These are phyloP conservation scores for Microbotryum violaceum DNA, from an alignment of 1,284 basidiomycete species.

Conservation along the genomic window DNA sequence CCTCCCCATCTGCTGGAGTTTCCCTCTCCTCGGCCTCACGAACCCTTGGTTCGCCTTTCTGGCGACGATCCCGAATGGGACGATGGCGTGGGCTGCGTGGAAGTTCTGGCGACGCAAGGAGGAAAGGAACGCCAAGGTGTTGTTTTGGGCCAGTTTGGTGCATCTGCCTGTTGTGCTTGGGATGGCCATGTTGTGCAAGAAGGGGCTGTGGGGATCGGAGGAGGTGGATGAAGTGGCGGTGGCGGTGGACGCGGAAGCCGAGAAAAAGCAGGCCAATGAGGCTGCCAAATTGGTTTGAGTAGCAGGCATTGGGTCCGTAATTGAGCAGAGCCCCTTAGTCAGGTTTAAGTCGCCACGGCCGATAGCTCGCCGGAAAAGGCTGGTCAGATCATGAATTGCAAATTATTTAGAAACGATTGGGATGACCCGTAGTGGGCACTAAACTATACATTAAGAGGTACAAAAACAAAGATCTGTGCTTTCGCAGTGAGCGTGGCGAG, in stretches of 20 bases:
- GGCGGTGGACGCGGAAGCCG: neutral
- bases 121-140: constrained; percentile 68
- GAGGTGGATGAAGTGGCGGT: constrained; percentile 2
- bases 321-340: neutral
- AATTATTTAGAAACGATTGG: too few relatives aligned
- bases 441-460: too few relatives aligned
- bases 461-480: too few relatives aligned
- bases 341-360: neutral
- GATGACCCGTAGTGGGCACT: too few relatives aligned
- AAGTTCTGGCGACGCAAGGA: constrained; percentile 61
- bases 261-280: neutral
- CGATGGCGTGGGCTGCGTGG: constrained; percentile 64
- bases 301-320: neutral
- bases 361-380: neutral
- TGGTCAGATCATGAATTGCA: neutral
- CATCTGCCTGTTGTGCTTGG: constrained; percentile 84
- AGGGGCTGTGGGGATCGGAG: constrained; percentile 44
- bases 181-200: constrained; percentile 90
- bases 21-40: constrained; percentile 79
- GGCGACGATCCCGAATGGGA: constrained; percentile 64
- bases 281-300: neutral
- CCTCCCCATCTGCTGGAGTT: constrained; percentile 66
- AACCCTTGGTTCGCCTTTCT: constrained; percentile 79
- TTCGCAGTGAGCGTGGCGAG: too few relatives aligned
- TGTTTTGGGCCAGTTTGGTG: constrained; percentile 81